Conservation (phyloP, 768 basidiomycete species). For the Cystobasidiopsis lactophilus region DNA sequence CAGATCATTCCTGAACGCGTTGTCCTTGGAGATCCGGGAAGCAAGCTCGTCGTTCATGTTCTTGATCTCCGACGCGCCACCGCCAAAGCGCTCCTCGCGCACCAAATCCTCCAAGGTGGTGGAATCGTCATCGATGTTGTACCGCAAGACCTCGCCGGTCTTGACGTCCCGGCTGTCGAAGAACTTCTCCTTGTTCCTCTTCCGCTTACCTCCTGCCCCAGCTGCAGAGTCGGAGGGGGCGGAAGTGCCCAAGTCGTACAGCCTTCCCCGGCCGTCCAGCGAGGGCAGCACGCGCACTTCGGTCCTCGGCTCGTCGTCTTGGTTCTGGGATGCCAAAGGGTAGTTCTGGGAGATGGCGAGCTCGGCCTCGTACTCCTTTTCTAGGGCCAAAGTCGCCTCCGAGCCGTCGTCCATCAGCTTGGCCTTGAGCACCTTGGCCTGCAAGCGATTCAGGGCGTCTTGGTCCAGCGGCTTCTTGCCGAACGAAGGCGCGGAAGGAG, state of each 20-base stretch:
- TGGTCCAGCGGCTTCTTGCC: conserved; percentile 22
- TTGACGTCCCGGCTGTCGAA: conserved; percentile 75
- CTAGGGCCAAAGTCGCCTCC: conserved; percentile 32
- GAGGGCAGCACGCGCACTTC: conserved; percentile 73
- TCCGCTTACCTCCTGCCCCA: conserved; percentile 49
- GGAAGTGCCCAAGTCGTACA: conserved; percentile 71
- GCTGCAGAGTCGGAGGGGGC: conserved; percentile 31
- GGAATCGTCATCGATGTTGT: conserved; percentile 75
- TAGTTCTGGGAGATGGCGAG: conserved; percentile 2
- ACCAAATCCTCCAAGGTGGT: conserved; percentile 74
- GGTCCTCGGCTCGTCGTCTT: conserved; percentile 31
- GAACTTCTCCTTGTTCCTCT: conserved; percentile 44
- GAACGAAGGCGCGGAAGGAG: not conserved
- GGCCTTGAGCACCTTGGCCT: conserved; percentile 78
- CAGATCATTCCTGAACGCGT: conserved; percentile 67
- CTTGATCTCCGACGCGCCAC: conserved; percentile 76
- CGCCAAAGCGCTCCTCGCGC: conserved; percentile 73
- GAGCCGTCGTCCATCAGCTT: conserved; percentile 71
- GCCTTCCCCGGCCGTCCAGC: conserved; percentile 52
- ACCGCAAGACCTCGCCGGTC: conserved; percentile 69
- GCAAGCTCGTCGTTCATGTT: conserved; percentile 77
- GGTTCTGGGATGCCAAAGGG: not conserved
- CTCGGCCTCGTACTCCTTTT: conserved; percentile 66
- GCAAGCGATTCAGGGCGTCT: conserved; percentile 60
- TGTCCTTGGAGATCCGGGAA: conserved; percentile 62